Percentiles rank a stretch among this genome's conserved stretches.
These are phyloP conservation scores for Candida methanosorbosa DNA, from an alignment of 805 yeast genomes.

Conservation along the genomic window DNA sequence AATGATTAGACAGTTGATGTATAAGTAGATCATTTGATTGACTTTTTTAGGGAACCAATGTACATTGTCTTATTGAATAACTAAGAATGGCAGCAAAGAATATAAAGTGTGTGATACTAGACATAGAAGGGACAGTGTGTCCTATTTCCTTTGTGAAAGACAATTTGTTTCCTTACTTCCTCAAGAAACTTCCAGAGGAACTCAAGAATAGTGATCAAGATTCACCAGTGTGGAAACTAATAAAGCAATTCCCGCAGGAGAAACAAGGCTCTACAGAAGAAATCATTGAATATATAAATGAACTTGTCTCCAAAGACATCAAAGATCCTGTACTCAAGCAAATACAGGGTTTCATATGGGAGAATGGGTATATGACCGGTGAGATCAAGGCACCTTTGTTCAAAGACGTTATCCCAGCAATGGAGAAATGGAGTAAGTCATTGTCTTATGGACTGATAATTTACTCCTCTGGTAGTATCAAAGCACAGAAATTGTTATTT, in stretches of 20 bases:
- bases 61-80: too few relatives aligned
- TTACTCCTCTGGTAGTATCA: conserved; percentile 84
- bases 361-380: conserved; percentile 68
- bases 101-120: conserved; percentile 37
- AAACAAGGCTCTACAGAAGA: conserved; percentile 16
- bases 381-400: conserved; percentile 71
- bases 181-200: conserved; percentile 33
- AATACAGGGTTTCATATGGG: conserved; percentile 83
- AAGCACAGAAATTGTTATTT: conserved; percentile 78
- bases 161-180: conserved; percentile 67
- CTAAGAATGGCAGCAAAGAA: too few relatives aligned
- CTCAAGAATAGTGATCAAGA: conserved; percentile 2
- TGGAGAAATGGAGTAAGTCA: conserved; percentile 31
- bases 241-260: conserved; percentile 39
- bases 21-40: too few relatives aligned
- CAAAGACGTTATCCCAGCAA: conserved; percentile 56
- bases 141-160: conserved; percentile 86
- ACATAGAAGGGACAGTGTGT: conserved; percentile 91
- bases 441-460: conserved; percentile 41
- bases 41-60: too few relatives aligned
- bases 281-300: conserved; percentile 39
- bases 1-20: too few relatives aligned
- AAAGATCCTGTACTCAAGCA: conserved; percentile 73
- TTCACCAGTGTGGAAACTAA: conserved; percentile 21
- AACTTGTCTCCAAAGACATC: conserved; percentile 55